These are phyloP conservation scores for Colletotrichum sp. DNA, from an alignment of 2,329 filamentous ascomycete species.

Conservation along the genomic window DNA sequence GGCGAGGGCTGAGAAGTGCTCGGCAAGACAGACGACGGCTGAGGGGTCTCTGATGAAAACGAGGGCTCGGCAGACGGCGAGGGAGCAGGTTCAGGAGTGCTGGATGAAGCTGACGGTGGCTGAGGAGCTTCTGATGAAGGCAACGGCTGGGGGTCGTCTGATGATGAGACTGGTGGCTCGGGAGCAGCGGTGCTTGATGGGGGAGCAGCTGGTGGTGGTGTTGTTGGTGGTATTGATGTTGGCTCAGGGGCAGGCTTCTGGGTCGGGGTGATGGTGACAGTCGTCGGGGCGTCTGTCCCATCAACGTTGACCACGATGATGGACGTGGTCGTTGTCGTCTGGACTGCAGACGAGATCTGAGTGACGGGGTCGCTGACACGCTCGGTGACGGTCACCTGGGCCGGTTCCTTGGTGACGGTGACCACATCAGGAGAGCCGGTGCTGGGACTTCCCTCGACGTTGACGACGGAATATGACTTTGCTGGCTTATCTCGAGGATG, in stretches of 20 bases:
- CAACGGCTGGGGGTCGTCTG: not conserved
- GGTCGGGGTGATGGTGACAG: slow-evolving; percentile 11
- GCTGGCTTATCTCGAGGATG: slow-evolving; percentile 6
- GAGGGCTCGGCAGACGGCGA: not conserved
- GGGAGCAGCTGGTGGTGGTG: not conserved
- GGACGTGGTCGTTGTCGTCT: slow-evolving; percentile 28
- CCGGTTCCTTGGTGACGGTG: slow-evolving; percentile 31
- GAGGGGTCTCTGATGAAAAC: not conserved
- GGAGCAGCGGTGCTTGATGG: not conserved
- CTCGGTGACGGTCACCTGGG: slow-evolving; percentile 30
- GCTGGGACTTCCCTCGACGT: slow-evolving; percentile 26
- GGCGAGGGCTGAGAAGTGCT: not conserved
- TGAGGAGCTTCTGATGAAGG: not conserved
- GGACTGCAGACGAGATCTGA: slow-evolving; percentile 22
- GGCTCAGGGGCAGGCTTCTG: not conserved
- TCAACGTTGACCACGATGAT: slow-evolving; percentile 34
- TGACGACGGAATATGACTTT: slow-evolving; percentile 40
- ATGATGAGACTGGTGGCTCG: not conserved
- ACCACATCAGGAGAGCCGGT: slow-evolving; percentile 25
- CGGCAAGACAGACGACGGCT: not conserved
- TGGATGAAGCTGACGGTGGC: not conserved
- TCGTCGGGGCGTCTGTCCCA: slow-evolving; percentile 11
- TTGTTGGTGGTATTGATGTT: not conserved
- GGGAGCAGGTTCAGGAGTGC: not conserved
- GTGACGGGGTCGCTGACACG: slow-evolving; percentile 31